These are phyloP conservation scores for Penicillium tannophilum DNA, from an alignment of 495 filamentous ascomycete genomes.

Conservation along the genomic window DNA sequence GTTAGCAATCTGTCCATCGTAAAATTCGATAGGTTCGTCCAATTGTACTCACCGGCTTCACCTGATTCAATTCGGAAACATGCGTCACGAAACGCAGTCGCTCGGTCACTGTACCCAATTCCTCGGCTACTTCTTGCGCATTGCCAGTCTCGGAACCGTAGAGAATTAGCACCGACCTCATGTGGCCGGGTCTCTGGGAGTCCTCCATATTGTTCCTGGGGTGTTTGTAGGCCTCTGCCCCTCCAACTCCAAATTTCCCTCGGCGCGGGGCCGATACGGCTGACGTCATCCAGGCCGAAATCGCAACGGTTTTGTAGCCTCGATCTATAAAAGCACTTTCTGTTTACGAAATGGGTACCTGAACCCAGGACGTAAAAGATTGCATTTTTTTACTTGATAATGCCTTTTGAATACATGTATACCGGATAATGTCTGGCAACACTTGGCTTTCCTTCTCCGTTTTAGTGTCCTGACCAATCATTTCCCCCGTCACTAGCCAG, in stretches of 20 bases:
- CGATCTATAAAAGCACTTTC: neutral
- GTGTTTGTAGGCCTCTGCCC: slow-evolving; percentile 11
- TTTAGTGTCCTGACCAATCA: too few species aligned
- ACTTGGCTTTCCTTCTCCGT: too few species aligned
- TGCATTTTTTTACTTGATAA: too few species aligned
- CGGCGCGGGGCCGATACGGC: slow-evolving; percentile 20
- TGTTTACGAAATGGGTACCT: neutral
- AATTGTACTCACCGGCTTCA: slow-evolving; percentile 65
- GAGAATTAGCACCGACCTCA: slow-evolving; percentile 71
- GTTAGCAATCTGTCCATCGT: slow-evolving; percentile 4
- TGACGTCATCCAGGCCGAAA: slow-evolving; percentile 31
- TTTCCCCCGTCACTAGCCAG: too few species aligned
- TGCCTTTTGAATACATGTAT: too few species aligned
- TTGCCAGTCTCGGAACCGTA: slow-evolving; percentile 97
- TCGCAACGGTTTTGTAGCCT: neutral
- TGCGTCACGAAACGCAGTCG: slow-evolving; percentile 75
- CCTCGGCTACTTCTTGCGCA: slow-evolving; percentile 82
- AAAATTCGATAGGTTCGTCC: neutral
- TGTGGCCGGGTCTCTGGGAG: slow-evolving; percentile 16
- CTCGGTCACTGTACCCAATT: slow-evolving; percentile 71
- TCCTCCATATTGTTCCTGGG: slow-evolving; percentile 28
- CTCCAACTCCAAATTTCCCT: slow-evolving; percentile 16
- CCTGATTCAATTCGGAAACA: slow-evolving; percentile 73
- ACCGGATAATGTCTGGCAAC: too few species aligned
- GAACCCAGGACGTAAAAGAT: neutral